A percentile compares a stretch with the other conserved stretches of the same genome.
Evolutionary conservation across 1,139 yeast species (phyloP).

Genomic region (Diutina neorugosa): DNA sequence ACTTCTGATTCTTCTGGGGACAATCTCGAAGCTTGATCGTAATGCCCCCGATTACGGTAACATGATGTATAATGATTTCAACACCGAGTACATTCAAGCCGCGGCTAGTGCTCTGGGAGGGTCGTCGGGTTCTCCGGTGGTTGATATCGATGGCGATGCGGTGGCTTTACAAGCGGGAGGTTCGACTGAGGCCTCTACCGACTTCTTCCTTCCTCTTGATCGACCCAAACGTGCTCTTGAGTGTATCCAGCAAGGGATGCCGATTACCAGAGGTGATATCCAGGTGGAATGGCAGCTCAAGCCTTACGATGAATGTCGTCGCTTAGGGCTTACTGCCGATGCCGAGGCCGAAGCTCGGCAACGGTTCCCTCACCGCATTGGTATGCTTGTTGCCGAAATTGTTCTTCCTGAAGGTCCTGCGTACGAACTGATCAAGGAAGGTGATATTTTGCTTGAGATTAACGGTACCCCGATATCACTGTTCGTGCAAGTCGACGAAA

Average conservation of each 20-base stretch:
- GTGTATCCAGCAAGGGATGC: constrained; percentile 47
- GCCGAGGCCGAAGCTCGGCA: constrained; percentile 62
- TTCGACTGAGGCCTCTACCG: constrained; percentile 81
- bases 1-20: constrained; percentile 77
- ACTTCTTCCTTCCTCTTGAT: constrained; percentile 78
- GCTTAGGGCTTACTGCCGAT: constrained; percentile 70
- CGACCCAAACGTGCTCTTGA: constrained; percentile 72
- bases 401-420: constrained; percentile 86
- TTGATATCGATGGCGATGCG: constrained; percentile 74
- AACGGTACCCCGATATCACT: constrained; percentile 56
- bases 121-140: constrained; percentile 92
- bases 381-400: constrained; percentile 74
- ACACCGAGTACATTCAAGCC: constrained; percentile 92
- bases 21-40: constrained; percentile 81
- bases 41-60: constrained; percentile 93
- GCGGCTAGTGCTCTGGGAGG: constrained; percentile 96
- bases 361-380: constrained; percentile 63
- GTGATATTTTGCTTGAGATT: constrained; percentile 71
- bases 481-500: constrained; percentile 74
- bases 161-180: constrained; percentile 96
- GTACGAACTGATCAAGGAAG: constrained; percentile 61
- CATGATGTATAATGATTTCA: constrained; percentile 84
- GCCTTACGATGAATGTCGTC: constrained; percentile 84
- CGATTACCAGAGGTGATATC: constrained; percentile 65
- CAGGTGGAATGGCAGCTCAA: constrained; percentile 83